Conservation (phyloP, 2,329 filamentous ascomycete genomes). For the Fusarium temperatum region DNA sequence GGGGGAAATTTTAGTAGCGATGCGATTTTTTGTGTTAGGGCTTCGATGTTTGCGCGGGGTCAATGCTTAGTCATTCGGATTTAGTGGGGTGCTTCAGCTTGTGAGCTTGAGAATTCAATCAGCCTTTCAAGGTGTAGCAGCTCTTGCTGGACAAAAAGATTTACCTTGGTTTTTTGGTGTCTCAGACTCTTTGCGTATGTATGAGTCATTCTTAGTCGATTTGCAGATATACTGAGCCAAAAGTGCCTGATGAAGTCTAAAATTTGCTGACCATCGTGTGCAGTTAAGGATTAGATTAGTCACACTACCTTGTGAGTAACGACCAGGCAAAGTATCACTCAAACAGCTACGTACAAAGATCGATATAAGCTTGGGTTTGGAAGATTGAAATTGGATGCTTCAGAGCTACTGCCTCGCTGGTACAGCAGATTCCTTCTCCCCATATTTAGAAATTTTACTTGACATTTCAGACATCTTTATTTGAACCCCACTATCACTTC, state of each 20-base stretch:
- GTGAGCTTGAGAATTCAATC: conserved; percentile 7
- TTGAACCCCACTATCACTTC: conserved; percentile 3
- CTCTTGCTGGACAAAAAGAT: conserved; percentile 5
- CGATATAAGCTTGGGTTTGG: not conserved
- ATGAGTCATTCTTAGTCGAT: conserved; percentile 44
- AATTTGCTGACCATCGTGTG: conserved; percentile 33
- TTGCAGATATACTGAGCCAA: conserved; percentile 11
- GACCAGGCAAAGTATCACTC: conserved; percentile 9
- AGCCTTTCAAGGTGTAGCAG: conserved; percentile 10
- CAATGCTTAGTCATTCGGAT: conserved; percentile 7
- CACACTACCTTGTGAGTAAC: conserved; percentile 32
- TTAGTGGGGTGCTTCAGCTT: conserved; percentile 43
- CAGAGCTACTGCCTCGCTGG: not conserved
- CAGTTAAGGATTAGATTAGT: conserved; percentile 34
- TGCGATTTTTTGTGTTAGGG: conserved; percentile 48
- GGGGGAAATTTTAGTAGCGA: conserved; percentile 48
- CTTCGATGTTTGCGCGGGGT: conserved; percentile 45
- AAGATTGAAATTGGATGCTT: conserved; percentile 2
- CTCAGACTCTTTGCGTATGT: conserved; percentile 19
- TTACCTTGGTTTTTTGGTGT: conserved; percentile 5
- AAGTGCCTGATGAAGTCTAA: conserved; percentile 8
- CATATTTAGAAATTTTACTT: conserved; percentile 6
- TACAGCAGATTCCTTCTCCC: not conserved
- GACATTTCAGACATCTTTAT: not conserved
- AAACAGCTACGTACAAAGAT: conserved; percentile 14